These are phyloP conservation scores for Effrenium voratum DNA, from an alignment of 73 alveolate species.

Conservation along the genomic window DNA sequence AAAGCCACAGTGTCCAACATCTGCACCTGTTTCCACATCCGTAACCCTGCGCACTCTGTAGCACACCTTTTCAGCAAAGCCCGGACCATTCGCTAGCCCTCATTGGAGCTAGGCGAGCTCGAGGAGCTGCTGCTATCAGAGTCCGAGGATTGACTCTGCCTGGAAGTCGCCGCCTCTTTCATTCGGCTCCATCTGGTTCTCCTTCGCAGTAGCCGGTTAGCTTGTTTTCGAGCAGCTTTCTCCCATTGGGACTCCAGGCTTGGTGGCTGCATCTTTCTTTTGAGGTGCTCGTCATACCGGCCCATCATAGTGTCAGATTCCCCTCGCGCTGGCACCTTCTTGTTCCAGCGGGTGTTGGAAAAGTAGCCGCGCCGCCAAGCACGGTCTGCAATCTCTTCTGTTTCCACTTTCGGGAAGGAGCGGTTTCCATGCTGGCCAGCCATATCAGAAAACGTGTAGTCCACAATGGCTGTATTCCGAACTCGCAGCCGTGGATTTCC, in stretches of 20 bases:
- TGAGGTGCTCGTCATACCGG: conserved; percentile 36
- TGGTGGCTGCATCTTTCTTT: conserved; percentile 11
- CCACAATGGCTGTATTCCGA: conserved; percentile 10
- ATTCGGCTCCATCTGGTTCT: conserved; percentile 24
- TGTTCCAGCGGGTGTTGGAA: conserved; percentile 54
- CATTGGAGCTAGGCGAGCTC: conserved; percentile 3
- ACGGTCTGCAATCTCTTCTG: conserved; percentile 4
- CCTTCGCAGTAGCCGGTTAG: conserved; percentile 37
- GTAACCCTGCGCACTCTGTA: no score
- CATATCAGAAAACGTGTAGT: conserved; percentile 44
- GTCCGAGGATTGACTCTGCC: not conserved
- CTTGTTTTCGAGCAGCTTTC: conserved; percentile 47
- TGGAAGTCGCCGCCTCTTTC: not conserved
- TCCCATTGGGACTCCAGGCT: conserved; percentile 13
- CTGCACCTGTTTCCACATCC: no score
- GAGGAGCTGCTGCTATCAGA: not conserved
- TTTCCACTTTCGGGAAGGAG: not conserved
- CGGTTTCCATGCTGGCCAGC: not conserved
- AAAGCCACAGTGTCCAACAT: no score
- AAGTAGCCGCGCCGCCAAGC: conserved; percentile 57
- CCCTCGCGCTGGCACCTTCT: conserved; percentile 4
- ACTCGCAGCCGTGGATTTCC: not conserved
- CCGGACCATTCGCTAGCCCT: no score
- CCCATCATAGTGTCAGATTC: not conserved
- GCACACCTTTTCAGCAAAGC: no score